Percentiles rank a stretch among this genome's conserved stretches.
Conservation (phyloP, 768 basidiomycete genomes). For the Auriscalpium orientale region DNA sequence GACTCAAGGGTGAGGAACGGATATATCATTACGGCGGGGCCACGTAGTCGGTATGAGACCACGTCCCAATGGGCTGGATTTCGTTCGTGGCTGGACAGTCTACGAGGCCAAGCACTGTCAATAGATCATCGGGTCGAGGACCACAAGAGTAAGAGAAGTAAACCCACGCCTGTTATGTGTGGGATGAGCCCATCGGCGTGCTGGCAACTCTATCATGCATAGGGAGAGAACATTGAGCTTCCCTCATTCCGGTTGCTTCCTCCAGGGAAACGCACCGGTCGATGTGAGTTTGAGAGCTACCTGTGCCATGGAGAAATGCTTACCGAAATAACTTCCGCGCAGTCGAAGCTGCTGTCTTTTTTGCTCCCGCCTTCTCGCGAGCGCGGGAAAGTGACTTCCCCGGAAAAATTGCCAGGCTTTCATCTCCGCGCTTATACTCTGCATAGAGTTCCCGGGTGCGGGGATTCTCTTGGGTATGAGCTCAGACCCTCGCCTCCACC, state of each 20-base stretch:
- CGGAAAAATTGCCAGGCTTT: neutral
- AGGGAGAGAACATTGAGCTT: neutral
- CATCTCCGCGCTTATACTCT: neutral
- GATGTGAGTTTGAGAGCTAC: neutral
- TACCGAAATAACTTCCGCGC: neutral
- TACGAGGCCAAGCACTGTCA: neutral
- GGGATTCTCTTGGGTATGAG: slow-evolving; percentile 3
- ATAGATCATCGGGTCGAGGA: slow-evolving; percentile 9
- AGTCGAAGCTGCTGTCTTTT: no score
- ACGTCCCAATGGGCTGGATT: neutral
- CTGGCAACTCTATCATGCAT: neutral
- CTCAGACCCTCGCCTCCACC: neutral
- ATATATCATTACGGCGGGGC: neutral
- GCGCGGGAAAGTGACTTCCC: neutral
- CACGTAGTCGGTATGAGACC: neutral
- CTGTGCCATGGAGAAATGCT: neutral
- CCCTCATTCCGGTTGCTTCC: neutral
- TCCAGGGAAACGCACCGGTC: neutral
- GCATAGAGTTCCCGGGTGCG: slow-evolving; percentile 8
- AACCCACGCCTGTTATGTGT: slow-evolving; percentile 5
- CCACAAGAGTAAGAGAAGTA: slow-evolving; percentile 5
- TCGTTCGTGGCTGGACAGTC: neutral
- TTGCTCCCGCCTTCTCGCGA: neutral
- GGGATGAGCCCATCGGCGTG: neutral
- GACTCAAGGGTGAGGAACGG: neutral